Percentiles rank a stretch among this genome's conserved stretches.
These are phyloP conservation scores for Sarcodon sp. DNA, from an alignment of 768 basidiomycete species.

Conservation along the genomic window DNA sequence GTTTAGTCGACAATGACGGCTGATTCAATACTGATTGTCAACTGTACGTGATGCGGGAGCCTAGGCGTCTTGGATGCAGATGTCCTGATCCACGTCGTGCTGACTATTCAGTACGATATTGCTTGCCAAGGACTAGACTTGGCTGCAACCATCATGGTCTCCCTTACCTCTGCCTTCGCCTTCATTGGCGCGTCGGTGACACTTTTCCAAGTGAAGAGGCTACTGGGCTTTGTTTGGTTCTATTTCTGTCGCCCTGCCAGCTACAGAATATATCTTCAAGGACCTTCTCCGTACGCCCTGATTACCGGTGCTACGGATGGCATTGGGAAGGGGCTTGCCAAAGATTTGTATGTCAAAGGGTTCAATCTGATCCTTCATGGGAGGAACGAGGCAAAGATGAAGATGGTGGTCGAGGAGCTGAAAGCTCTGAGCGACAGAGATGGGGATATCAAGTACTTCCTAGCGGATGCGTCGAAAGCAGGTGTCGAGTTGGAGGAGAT, in stretches of 20 bases:
- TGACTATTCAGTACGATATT: too few relatives aligned
- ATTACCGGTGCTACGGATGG: constrained; percentile 17
- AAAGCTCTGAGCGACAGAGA: neutral
- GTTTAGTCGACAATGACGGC: too few relatives aligned
- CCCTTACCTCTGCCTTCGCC: neutral
- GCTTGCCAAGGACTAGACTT: too few relatives aligned
- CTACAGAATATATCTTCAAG: constrained; percentile 11
- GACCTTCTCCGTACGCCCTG: constrained; percentile 11
- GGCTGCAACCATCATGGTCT: too few relatives aligned
- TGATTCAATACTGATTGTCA: too few relatives aligned
- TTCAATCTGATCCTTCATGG: constrained; percentile 18
- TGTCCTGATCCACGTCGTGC: too few relatives aligned
- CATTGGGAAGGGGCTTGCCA: constrained; percentile 13
- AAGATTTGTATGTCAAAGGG: constrained; percentile 13
- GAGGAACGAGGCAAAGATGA: constrained; percentile 13
- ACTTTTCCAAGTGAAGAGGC: constrained; percentile 6
- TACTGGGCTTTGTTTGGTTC: constrained; percentile 10
- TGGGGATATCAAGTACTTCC: constrained; percentile 11
- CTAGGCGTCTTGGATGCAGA: too few relatives aligned
- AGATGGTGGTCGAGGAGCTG: constrained; percentile 11
- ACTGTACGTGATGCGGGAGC: too few relatives aligned
- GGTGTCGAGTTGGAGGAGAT: constrained; percentile 9
- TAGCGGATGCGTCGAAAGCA: constrained; percentile 10
- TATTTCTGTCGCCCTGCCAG: constrained; percentile 10
- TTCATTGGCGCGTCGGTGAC: neutral